Percentiles rank a stretch among this genome's conserved stretches.
Evolutionary conservation across 2,329 filamentous ascomycete genomes (phyloP).

Genomic region (Alternaria solani): DNA sequence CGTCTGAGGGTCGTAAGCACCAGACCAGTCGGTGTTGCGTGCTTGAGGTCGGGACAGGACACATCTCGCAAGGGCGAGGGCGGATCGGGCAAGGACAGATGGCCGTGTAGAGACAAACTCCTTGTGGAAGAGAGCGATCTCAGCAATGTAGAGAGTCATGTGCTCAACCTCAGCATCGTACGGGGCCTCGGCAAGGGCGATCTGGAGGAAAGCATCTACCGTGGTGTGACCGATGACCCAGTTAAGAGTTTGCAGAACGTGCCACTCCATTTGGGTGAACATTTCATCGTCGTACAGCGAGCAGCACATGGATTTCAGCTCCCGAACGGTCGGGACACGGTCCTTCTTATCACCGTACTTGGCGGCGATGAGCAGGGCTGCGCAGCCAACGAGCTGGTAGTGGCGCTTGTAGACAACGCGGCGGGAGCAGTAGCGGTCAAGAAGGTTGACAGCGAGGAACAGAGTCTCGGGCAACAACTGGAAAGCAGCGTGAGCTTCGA

Average conservation of each 20-base stretch:
- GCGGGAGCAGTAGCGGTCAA: constrained; percentile 97
- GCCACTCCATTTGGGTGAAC: constrained; percentile 99
- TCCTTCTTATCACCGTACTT: constrained; percentile 99
- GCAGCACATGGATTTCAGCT: constrained; percentile 99
- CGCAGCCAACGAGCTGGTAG: constrained; percentile 97
- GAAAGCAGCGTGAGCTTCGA: constrained; percentile 96
- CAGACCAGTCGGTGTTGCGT: constrained; percentile 77
- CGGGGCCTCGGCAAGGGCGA: constrained; percentile 77
- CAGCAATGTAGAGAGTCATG: constrained; percentile 92
- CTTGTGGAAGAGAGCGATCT: constrained; percentile 94
- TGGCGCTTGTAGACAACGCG: constrained; percentile 99
- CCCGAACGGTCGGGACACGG: constrained; percentile 94
- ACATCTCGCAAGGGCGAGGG: constrained; percentile 83
- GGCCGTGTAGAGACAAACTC: constrained; percentile 95
- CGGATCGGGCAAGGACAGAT: constrained; percentile 87
- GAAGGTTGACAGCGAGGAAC: constrained; percentile 93
- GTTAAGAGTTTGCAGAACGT: constrained; percentile 94
- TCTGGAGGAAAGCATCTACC: constrained; percentile 89
- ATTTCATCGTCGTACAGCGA: constrained; percentile 98
- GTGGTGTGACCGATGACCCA: constrained; percentile 97
- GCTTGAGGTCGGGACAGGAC: constrained; percentile 83
- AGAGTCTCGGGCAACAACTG: constrained; percentile 92
- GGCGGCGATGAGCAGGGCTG: constrained; percentile 92
- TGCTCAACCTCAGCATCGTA: constrained; percentile 90
- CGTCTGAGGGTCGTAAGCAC: constrained; percentile 73